Conservation (phyloP, 1,139 yeast species). For the Candida frijolesensis region DNA sequence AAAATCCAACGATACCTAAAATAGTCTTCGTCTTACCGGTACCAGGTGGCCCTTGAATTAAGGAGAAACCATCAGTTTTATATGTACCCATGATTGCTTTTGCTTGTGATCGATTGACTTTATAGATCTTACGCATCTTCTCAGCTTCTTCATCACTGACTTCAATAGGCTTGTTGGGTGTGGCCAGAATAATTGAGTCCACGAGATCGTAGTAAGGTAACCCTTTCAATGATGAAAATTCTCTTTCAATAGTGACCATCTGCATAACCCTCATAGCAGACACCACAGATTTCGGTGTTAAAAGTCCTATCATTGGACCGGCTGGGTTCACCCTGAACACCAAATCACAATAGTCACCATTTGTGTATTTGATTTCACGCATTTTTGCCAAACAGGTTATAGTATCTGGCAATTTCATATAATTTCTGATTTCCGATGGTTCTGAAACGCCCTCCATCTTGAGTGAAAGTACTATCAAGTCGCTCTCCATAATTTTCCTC, state of each 20-base stretch:
- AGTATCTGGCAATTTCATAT: constrained; percentile 31
- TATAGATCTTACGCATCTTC: constrained; percentile 46
- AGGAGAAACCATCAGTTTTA: constrained; percentile 71
- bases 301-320: constrained; percentile 51
- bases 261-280: constrained; percentile 76
- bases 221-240: constrained; percentile 80
- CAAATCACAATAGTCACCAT: constrained; percentile 68
- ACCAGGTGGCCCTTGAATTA: constrained; percentile 98
- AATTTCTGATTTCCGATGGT: constrained; percentile 19
- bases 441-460: constrained; percentile 28
- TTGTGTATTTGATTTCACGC: constrained; percentile 65
- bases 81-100: constrained; percentile 79
- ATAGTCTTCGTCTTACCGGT: constrained; percentile 98
- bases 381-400: constrained; percentile 76
- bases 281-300: constrained; percentile 66
- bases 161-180: constrained; percentile 48
- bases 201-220: constrained; percentile 77
- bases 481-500: constrained; percentile 69
- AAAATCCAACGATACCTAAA: constrained; percentile 84
- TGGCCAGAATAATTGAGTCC: constrained; percentile 64
- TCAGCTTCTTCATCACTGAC: constrained; percentile 39
- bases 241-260: constrained; percentile 92
- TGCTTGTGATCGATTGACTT: constrained; percentile 88
- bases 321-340: constrained; percentile 66
- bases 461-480: constrained; percentile 69